Evolutionary conservation across 2,329 filamentous ascomycete genomes (phyloP).

Genomic region (Fusarium pseudonygamai): DNA sequence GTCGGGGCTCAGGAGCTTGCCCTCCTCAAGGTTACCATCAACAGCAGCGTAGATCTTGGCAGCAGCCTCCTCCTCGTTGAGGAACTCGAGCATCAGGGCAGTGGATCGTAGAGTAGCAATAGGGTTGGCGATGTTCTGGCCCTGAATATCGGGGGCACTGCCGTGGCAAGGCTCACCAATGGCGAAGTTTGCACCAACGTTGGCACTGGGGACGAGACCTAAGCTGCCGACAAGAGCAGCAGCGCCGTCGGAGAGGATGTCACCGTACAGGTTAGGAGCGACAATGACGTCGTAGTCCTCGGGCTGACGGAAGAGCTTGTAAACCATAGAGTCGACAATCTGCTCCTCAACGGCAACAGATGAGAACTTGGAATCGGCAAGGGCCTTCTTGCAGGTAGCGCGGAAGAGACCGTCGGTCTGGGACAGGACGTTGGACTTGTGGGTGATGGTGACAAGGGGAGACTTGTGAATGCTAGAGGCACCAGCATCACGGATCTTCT

Average conservation of each 20-base stretch:
- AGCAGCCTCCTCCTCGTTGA: slow-evolving; percentile 86
- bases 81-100: slow-evolving; percentile 95
- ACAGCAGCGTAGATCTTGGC: slow-evolving; percentile 91
- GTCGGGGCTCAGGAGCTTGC: slow-evolving; percentile 84
- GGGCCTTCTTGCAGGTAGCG: slow-evolving; percentile 76
- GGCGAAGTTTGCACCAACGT: slow-evolving; percentile 92
- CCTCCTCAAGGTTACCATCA: slow-evolving; percentile 88
- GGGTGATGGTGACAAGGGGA: slow-evolving; percentile 92
- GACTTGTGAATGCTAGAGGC: slow-evolving; percentile 68
- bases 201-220: slow-evolving; percentile 92
- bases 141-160: slow-evolving; percentile 94
- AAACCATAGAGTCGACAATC: slow-evolving; percentile 99
- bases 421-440: slow-evolving; percentile 97
- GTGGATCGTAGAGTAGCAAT: slow-evolving; percentile 93
- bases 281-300: slow-evolving; percentile 97
- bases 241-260: slow-evolving; percentile 94
- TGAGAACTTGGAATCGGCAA: slow-evolving; percentile 71
- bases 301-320: slow-evolving; percentile 98
- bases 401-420: slow-evolving; percentile 98
- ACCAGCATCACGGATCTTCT: slow-evolving; percentile 75
- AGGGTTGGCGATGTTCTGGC: slow-evolving; percentile 91
- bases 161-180: slow-evolving; percentile 99
- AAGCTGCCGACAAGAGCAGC: slow-evolving; percentile 92
- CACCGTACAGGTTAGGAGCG: slow-evolving; percentile 95
- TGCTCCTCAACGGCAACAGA: slow-evolving; percentile 86